Evolutionary conservation across 139 green algal species (phyloP).

Genomic region (Coccomyxa sp.): DNA sequence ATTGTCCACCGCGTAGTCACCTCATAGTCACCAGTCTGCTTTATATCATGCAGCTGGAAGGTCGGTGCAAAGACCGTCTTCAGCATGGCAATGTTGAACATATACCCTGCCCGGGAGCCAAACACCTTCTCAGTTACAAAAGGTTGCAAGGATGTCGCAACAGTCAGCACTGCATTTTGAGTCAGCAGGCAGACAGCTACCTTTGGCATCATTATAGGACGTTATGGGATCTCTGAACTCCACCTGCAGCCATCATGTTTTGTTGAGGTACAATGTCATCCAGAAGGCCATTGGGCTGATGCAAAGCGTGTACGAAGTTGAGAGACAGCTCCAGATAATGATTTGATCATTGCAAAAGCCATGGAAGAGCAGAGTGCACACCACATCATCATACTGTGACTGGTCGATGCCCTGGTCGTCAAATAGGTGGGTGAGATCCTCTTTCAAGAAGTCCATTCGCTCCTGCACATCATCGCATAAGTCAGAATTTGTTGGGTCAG

Average conservation of each 20-base stretch:
- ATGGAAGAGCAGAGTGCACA: slow-evolving; percentile 3
- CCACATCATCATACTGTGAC: slow-evolving; percentile 31
- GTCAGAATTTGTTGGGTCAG: no score
- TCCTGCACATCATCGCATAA: slow-evolving; percentile 18
- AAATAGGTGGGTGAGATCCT: slow-evolving; percentile 69
- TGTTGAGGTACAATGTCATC: no score
- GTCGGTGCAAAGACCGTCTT: slow-evolving; percentile 59
- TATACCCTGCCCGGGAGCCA: slow-evolving; percentile 48
- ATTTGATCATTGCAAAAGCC: background rate
- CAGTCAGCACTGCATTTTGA: background rate
- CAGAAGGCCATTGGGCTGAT: no score
- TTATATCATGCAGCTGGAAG: slow-evolving; percentile 64
- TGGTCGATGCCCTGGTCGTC: slow-evolving; percentile 66
- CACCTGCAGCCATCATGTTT: slow-evolving; percentile 15
- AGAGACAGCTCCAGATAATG: no score
- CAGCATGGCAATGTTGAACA: slow-evolving; percentile 80
- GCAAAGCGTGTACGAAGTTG: no score
- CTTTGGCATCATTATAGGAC: slow-evolving; percentile 23
- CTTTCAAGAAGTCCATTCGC: slow-evolving; percentile 41
- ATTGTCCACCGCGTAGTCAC: slow-evolving; percentile 53
- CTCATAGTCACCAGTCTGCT: slow-evolving; percentile 50
- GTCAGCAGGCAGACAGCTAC: background rate
- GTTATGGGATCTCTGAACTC: slow-evolving; percentile 51
- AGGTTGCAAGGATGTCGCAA: background rate
- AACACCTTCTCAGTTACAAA: background rate